Evolutionary conservation across 257 asterid genomes (phyloP).

Genomic region (Nicotiana tabacum): DNA sequence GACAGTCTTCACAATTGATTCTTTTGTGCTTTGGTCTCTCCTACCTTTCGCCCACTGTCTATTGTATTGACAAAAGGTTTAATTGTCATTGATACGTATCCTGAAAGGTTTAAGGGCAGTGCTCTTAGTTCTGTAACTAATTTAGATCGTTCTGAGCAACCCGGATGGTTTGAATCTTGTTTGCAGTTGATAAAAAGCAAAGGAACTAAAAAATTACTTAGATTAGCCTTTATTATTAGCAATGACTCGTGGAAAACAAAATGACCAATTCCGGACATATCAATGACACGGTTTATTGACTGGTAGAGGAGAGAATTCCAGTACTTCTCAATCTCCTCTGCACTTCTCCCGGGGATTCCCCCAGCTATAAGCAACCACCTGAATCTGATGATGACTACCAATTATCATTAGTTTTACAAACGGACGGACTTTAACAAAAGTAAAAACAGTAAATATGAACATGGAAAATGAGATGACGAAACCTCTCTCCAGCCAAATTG

Average conservation of each 20-base stretch:
- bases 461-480: too few relatives aligned
- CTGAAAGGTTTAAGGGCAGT: not conserved
- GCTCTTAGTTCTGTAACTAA: not conserved
- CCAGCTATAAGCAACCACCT: constrained; percentile 13
- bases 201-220: too few relatives aligned
- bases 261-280: not conserved
- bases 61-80: not conserved
- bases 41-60: not conserved
- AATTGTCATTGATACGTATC: not conserved
- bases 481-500: too few relatives aligned
- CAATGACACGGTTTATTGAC: not conserved
- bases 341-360: constrained; percentile 6
- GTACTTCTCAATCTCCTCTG: constrained; percentile 11
- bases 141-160: not conserved
- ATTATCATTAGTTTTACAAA: not conserved
- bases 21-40: not conserved
- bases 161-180: not conserved
- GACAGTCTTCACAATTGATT: not conserved
- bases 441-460: too few relatives aligned
- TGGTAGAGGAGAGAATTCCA: constrained; percentile 3
- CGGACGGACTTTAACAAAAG: too few relatives aligned
- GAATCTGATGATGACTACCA: not conserved
- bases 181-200: not conserved
- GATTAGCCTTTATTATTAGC: not conserved
- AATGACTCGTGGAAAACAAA: not conserved